Base-by-base conservation (phyloP, 441 rosid genomes). In the Kokia cookei region DNA sequence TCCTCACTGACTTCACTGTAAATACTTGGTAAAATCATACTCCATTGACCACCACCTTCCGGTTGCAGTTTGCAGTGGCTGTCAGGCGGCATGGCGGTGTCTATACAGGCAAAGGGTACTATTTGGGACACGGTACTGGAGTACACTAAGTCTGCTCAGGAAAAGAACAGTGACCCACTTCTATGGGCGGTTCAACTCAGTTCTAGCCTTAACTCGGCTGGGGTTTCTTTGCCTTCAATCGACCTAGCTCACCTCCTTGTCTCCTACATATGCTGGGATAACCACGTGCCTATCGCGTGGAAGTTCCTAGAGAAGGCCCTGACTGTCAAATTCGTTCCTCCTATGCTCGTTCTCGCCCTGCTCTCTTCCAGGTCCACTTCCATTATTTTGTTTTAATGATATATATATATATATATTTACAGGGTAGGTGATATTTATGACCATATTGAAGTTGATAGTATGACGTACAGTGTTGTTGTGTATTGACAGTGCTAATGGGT, bases 271-370 rank as follows among this genome's bases (percentile, higher is more conserved):
- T 93, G 91, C 85, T 93, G 93, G 86, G 96, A 81, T 57, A 95
- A 95, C 59, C 89, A 93, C 83, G 85, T 91, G 37, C 94, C 99
- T 7, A 82, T 89, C 78, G 66, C 87, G 32, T 95, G 99, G 99
- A 95, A 95, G 89, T 88, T 89, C 77, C 98, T 95, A 68, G 97
- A 95, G 54, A 93, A 87, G 82, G 90, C 97, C 55, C 71, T 95
- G 68, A 35, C 90, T 57, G 50, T 83, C 84, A 86, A 75, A 37
- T 70, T 91, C 80, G 93, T 79, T 43, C 92, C 97, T 79, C 90
- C 98, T 10, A 22, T 89, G 58, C 91, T 93, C 75, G 89, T 90
- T 51, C 91, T 95, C 75, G 89, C 97, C 66, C 93, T 91, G 62
- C 96, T 95, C 75, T 93, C 97, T 71, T 32, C 82, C 54, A 87